Conservation (phyloP, 2,329 filamentous ascomycete species). For the Penicillium sclerotigenum region DNA sequence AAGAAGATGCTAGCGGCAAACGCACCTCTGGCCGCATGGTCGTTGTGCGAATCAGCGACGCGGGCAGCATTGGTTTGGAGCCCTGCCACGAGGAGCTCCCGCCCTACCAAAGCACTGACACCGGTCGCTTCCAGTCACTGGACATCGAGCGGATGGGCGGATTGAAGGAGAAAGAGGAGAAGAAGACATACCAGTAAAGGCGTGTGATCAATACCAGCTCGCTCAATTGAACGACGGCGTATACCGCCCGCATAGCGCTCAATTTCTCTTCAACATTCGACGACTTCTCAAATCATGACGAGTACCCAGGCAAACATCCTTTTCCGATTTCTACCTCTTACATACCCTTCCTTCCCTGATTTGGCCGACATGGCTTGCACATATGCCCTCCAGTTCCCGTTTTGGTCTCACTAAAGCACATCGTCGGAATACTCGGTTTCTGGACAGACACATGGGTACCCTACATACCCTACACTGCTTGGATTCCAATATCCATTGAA, state of each 20-base stretch:
- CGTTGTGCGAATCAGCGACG: conserved; percentile 85
- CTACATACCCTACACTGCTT: neutral
- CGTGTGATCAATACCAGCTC: neutral
- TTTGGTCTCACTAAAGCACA: conserved; percentile 6
- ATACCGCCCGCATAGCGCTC: neutral
- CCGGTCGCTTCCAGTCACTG: conserved; percentile 81
- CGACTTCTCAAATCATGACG: conserved; percentile 35
- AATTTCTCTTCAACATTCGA: conserved; percentile 20
- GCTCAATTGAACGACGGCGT: neutral
- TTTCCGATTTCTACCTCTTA: conserved; percentile 16
- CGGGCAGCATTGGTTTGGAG: conserved; percentile 79
- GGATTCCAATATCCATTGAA: conserved; percentile 7
- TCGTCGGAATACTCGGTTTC: neutral
- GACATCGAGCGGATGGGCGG: conserved; percentile 94
- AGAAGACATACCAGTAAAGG: conserved; percentile 36
- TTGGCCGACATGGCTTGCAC: conserved; percentile 31
- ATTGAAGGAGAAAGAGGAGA: conserved; percentile 77
- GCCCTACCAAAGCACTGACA: conserved; percentile 80
- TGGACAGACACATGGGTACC: neutral
- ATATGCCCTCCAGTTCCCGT: conserved; percentile 25
- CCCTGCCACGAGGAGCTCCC: conserved; percentile 77
- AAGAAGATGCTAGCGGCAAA: conserved; percentile 74
- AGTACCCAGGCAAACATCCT: conserved; percentile 29
- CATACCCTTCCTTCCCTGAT: conserved; percentile 24
- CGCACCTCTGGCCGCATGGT: conserved; percentile 83